Evolutionary conservation across 495 filamentous ascomycete species (phyloP), one percentile per base, ranked within the genome.

Genomic region (Xylaria cubensis): DNA sequence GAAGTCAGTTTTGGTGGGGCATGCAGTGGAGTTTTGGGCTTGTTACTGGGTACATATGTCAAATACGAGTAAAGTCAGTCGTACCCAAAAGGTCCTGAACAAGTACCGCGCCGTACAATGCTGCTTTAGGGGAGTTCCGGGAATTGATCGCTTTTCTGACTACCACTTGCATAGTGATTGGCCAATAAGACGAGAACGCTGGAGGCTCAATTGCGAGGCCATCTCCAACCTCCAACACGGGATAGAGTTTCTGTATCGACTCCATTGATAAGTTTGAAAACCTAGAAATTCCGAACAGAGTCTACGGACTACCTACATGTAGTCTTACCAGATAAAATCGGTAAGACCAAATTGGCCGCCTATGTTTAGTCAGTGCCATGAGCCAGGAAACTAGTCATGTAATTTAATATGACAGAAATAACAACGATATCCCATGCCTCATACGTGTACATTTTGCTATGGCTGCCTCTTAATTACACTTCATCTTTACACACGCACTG

Each of bases 121-220:
- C 65, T 19, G 50, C 64, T 44, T 67, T 56, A 42, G 10, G 15
- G 21, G 42, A 21, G 12, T 65, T 19, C 21, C 48, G 64, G 32
- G 63, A 50, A 44, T 65, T 21, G 63, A 65, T 32, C 21, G 21
- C 13, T 46, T 29, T 42, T 42, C 32, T 10, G 59, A 62, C 34
- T 19, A 15, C 17, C 56, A 29, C 56, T 61, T 24, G 39, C 17
- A 39, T 12, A 34, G 42, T 42, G 9, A 64, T 64, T 64, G 62
- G 39, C 62, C 41, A 64, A 64, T 64, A 34, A n/a, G 39, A 63
- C 39, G 39, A 26, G 39, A 39, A 39, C 9, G n/a, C 21, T 41
- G 48, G 42, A 48, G 39, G 42, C 61, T 46, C 63, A 65, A 65
- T 65, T 32, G 42, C 63, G n/a, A 46, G 63, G 61, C 42, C 42